Evolutionary conservation across 2,329 filamentous ascomycete genomes (phyloP).

Genomic region (Cladosporium halotolerans): DNA sequence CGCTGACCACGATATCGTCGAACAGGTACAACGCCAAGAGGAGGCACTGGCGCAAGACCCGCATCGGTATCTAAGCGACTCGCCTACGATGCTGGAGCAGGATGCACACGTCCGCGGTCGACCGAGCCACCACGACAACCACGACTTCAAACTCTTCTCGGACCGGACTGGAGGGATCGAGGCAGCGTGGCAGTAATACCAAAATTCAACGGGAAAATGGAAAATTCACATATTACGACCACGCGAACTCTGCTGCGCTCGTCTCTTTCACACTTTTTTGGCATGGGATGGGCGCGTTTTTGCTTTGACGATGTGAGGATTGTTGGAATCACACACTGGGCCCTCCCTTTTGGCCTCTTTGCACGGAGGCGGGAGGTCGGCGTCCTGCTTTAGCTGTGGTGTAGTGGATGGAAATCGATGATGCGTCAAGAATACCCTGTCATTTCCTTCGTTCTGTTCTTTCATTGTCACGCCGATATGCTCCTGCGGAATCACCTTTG

Average conservation of each 20-base stretch:
- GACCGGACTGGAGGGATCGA: constrained; percentile 10
- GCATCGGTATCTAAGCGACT: constrained; percentile 88
- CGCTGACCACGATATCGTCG: constrained; percentile 5
- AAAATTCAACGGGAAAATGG: not conserved
- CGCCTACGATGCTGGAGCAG: constrained; percentile 22
- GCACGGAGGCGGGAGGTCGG: not conserved
- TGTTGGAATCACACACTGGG: not conserved
- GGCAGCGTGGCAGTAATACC: constrained; percentile 6
- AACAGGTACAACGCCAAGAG: constrained; percentile 98
- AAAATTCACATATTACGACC: constrained; percentile 2
- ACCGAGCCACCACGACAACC: constrained; percentile 5
- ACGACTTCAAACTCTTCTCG: constrained; percentile 1
- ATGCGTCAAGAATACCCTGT: constrained; percentile 7
- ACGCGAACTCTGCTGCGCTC: constrained; percentile 4
- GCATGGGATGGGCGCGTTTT: constrained; percentile 7
- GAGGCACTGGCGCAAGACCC: constrained; percentile 99
- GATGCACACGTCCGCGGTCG: constrained; percentile 11
- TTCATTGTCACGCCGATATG: not conserved
- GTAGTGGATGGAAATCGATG: constrained; percentile 11
- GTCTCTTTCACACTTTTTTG: not conserved
- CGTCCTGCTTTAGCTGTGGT: constrained; percentile 11
- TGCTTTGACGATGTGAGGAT: constrained; percentile 8
- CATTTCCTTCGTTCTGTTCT: not conserved
- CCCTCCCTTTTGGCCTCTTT: not conserved
- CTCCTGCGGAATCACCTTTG: no score